A percentile compares a stretch with the other conserved stretches of the same genome.
Evolutionary conservation across 1,284 basidiomycete species (phyloP).

Genomic region (Apiotrichum akiyoshidainum): DNA sequence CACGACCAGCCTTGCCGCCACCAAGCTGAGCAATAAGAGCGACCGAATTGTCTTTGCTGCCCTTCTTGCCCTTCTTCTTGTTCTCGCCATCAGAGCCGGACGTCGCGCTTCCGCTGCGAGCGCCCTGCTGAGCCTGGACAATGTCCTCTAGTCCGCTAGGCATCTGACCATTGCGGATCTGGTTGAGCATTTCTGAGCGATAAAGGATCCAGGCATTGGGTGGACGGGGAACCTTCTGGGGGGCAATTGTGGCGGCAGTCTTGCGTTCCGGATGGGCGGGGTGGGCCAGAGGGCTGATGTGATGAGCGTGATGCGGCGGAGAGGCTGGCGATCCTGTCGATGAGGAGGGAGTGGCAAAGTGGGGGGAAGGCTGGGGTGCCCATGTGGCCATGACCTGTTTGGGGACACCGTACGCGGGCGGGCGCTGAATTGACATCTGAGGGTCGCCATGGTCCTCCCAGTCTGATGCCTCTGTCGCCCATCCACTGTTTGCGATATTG

Average conservation of each 20-base stretch:
- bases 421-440: background rate
- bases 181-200: conserved; percentile 62
- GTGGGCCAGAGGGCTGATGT: background rate
- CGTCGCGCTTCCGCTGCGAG: background rate
- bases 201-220: conserved; percentile 93
- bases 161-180: conserved; percentile 4
- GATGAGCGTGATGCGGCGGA: background rate
- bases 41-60: conserved; percentile 23
- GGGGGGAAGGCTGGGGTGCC: background rate
- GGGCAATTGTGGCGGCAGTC: background rate
- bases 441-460: background rate
- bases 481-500: background rate
- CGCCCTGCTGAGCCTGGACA: background rate
- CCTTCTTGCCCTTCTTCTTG: conserved; percentile 27
- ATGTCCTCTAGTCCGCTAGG: background rate
- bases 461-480: background rate
- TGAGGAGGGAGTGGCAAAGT: background rate
- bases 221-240: conserved; percentile 55
- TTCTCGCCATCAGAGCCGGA: conserved; percentile 7
- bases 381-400: background rate
- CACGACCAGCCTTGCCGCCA: conserved; percentile 41
- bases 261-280: background rate
- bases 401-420: background rate
- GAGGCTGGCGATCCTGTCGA: background rate
- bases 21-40: conserved; percentile 27